Evolutionary conservation across 331 rosid species (phyloP).

Genomic region (Spiraea crenata): DNA sequence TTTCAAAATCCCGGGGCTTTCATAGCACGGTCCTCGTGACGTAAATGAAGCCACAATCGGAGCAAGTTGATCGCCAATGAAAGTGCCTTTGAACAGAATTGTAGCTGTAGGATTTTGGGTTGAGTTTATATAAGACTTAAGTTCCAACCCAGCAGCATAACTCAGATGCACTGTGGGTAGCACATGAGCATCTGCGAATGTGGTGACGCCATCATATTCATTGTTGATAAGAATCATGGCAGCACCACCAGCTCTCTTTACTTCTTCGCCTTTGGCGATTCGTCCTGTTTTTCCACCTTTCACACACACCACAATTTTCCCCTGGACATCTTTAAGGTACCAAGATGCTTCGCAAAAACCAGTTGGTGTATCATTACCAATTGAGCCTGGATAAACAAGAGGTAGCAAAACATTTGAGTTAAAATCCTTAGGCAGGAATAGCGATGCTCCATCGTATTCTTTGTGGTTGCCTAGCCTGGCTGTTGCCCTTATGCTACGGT

Average conservation of each 20-base stretch:
- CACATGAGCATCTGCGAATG: constrained; percentile 44
- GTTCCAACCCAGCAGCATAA: constrained; percentile 26
- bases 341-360: constrained; percentile 32
- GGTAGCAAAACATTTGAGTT: constrained; percentile 23
- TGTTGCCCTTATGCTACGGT: constrained; percentile 39
- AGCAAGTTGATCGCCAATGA: constrained; percentile 42
- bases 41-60: constrained; percentile 58
- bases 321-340: constrained; percentile 24
- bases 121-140: constrained; percentile 48
- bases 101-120: constrained; percentile 43
- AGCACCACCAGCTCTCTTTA: constrained; percentile 51
- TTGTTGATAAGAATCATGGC: constrained; percentile 59
- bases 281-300: constrained; percentile 28
- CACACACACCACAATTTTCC: constrained; percentile 59
- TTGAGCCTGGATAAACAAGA: constrained; percentile 52
- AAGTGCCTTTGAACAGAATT: constrained; percentile 55
- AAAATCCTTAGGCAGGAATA: constrained; percentile 47
- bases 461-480: constrained; percentile 27
- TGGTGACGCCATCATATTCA: constrained; percentile 14
- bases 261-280: constrained; percentile 40
- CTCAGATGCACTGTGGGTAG: constrained; percentile 56
- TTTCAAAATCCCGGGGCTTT: constrained; percentile 60
- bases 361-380: constrained; percentile 7
- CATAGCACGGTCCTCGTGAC: constrained; percentile 61
- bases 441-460: constrained; percentile 40